Percentiles rank a stretch among this genome's conserved stretches.
Evolutionary conservation across 139 green algal genomes (phyloP).

Genomic region (Micromonas commoda): DNA sequence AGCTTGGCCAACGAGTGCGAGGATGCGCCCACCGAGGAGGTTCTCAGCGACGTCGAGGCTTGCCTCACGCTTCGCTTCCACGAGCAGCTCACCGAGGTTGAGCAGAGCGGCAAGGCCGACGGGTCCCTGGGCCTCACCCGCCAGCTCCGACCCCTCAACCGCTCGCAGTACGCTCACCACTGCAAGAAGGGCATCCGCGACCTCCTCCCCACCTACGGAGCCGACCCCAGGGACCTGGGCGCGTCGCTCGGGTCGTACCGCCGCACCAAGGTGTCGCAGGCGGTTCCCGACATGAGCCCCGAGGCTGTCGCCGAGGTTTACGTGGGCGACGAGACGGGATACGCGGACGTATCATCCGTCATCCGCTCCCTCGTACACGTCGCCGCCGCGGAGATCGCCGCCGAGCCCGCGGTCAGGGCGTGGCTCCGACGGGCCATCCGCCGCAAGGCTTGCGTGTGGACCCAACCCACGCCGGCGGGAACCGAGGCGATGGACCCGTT

Average conservation of each 20-base stretch:
- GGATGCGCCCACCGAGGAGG: background rate
- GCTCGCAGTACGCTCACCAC: background rate
- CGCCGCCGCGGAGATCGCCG: slow-evolving; percentile 4
- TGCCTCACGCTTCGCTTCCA: background rate
- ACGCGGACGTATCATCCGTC: background rate
- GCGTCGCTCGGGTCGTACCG: background rate
- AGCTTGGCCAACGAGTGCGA: background rate
- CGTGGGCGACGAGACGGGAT: slow-evolving; percentile 11
- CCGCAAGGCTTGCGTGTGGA: background rate
- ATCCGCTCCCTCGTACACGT: background rate
- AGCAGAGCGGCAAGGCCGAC: background rate
- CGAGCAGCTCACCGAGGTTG: background rate
- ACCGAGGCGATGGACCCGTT: slow-evolving; percentile 3
- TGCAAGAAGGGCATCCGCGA: background rate
- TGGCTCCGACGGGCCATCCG: background rate
- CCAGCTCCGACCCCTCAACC: background rate
- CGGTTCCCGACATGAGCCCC: background rate
- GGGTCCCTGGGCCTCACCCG: background rate
- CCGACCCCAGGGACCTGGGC: background rate
- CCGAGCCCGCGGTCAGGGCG: background rate
- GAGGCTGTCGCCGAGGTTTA: slow-evolving; percentile 11
- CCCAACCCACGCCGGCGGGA: slow-evolving; percentile 7
- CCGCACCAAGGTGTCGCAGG: background rate
- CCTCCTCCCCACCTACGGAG: background rate
- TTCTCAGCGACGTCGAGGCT: background rate